Conservation (phyloP, 257 asterid species). For the Salvia miltiorrhiza region DNA sequence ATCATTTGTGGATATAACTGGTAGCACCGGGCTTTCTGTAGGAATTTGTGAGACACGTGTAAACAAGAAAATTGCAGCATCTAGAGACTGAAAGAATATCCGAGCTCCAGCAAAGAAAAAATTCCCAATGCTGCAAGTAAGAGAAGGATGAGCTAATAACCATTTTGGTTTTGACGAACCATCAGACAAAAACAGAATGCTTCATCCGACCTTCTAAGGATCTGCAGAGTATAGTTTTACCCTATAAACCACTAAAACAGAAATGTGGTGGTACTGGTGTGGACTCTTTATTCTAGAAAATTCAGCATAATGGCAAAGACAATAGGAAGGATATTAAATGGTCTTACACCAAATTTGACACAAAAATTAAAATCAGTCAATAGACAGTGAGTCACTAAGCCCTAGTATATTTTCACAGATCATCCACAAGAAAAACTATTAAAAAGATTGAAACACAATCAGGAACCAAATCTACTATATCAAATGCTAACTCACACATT, state of each 20-base stretch:
- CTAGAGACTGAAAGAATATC: too few relatives aligned
- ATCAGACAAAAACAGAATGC: conserved; percentile 70
- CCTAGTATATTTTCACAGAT: too few relatives aligned
- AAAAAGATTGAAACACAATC: not conserved
- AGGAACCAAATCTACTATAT: not conserved
- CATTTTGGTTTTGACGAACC: conserved; percentile 2
- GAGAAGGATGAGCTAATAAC: conserved; percentile 20
- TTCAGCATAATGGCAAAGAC: too few relatives aligned
- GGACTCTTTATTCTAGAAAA: not conserved
- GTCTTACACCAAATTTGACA: too few relatives aligned
- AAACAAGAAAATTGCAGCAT: too few relatives aligned
- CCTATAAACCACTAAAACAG: not conserved
- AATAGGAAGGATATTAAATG: too few relatives aligned
- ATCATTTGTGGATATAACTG: too few relatives aligned
- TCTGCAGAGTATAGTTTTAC: conserved; percentile 42
- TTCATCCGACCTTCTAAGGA: conserved; percentile 78
- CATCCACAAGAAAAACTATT: not conserved
- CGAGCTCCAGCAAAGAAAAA: too few relatives aligned
- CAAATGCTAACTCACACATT: not conserved
- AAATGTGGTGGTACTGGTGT: not conserved
- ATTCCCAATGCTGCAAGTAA: conserved; percentile 86
- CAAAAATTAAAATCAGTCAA: too few relatives aligned
- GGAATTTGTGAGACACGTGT: too few relatives aligned
- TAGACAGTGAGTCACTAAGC: too few relatives aligned
- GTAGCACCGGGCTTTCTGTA: too few relatives aligned